Evolutionary conservation across 164 flowering plant species (phyloP).

Genomic region (Sextonia rubra): DNA sequence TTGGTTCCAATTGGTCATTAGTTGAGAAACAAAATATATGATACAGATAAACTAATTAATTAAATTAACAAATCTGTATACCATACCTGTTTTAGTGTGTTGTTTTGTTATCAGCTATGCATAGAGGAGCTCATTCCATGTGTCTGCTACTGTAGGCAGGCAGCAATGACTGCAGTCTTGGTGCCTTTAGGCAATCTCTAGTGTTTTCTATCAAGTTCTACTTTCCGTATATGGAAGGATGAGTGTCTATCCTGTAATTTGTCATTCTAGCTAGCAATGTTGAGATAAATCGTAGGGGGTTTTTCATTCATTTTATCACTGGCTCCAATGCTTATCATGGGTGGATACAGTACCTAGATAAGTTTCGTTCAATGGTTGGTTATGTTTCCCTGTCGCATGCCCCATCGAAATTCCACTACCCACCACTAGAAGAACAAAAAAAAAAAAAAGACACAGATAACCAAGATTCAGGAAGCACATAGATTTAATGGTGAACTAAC

Average conservation of each 20-base stretch:
- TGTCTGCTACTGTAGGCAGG: constrained; percentile 90
- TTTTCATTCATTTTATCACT: constrained; percentile 63
- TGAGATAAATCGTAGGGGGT: constrained; percentile 54
- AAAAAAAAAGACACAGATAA: too few species aligned
- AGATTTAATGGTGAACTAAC: too few species aligned
- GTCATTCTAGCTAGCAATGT: constrained; percentile 78
- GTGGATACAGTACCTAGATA: constrained; percentile 57
- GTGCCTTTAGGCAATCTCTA: constrained; percentile 40
- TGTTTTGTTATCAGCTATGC: constrained; percentile 52
- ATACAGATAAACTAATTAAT: neutral
- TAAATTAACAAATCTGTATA: too few species aligned
- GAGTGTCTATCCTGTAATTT: constrained; percentile 86
- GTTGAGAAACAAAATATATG: constrained; percentile 8
- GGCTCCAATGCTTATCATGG: constrained; percentile 71
- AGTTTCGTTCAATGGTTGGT: constrained; percentile 67
- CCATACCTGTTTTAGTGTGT: too few species aligned
- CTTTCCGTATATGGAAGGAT: constrained; percentile 82
- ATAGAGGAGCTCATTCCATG: constrained; percentile 89
- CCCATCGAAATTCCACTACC: constrained; percentile 95
- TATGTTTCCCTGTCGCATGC: constrained; percentile 70
- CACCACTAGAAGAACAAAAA: constrained; percentile 51
- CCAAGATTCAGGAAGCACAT: too few species aligned
- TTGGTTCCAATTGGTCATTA: too few species aligned
- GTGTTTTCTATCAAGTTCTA: constrained; percentile 44
- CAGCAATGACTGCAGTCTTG: constrained; percentile 99